These are phyloP conservation scores for Pleurotus citrinopileatus DNA, from an alignment of 768 basidiomycete genomes.

Conservation along the genomic window DNA sequence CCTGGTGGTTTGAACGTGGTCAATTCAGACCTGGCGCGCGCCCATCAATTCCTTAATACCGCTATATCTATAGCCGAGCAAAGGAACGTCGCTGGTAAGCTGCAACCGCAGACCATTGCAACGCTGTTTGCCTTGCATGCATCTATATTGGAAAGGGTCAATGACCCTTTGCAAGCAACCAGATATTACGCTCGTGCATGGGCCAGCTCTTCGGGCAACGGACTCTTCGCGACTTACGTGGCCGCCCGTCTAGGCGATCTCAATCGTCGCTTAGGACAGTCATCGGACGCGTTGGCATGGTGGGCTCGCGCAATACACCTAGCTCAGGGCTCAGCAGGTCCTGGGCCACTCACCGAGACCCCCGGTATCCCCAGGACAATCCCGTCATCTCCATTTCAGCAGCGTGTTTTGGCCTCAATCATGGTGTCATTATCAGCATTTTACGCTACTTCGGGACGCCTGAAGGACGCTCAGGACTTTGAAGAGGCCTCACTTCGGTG, in stretches of 20 bases:
- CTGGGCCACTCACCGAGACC: slow-evolving; percentile 16
- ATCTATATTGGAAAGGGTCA: slow-evolving; percentile 54
- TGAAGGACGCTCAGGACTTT: slow-evolving; percentile 50
- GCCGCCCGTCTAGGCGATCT: slow-evolving; percentile 72
- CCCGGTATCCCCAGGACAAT: slow-evolving; percentile 31
- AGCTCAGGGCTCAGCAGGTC: slow-evolving; percentile 27
- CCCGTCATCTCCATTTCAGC: slow-evolving; percentile 59
- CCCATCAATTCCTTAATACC: slow-evolving; percentile 50
- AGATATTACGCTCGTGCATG: slow-evolving; percentile 58
- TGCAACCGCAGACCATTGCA: slow-evolving; percentile 48
- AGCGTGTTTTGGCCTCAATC: slow-evolving; percentile 57
- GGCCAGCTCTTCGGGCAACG: slow-evolving; percentile 37
- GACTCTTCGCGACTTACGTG: slow-evolving; percentile 46
- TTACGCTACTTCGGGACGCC: slow-evolving; percentile 57
- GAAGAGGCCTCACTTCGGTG: slow-evolving; percentile 56
- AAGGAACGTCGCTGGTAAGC: slow-evolving; percentile 30
- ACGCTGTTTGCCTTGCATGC: slow-evolving; percentile 58
- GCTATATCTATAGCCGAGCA: slow-evolving; percentile 46
- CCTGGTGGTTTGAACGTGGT: slow-evolving; percentile 39
- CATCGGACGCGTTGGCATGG: slow-evolving; percentile 58
- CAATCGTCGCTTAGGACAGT: slow-evolving; percentile 50
- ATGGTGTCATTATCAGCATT: slow-evolving; percentile 72
- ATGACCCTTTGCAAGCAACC: slow-evolving; percentile 49
- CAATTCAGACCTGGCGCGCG: slow-evolving; percentile 52
- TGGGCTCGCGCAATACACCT: slow-evolving; percentile 61